Evolutionary conservation across 2,329 filamentous ascomycete genomes (phyloP).

Genomic region (Xylariaceae sp.): DNA sequence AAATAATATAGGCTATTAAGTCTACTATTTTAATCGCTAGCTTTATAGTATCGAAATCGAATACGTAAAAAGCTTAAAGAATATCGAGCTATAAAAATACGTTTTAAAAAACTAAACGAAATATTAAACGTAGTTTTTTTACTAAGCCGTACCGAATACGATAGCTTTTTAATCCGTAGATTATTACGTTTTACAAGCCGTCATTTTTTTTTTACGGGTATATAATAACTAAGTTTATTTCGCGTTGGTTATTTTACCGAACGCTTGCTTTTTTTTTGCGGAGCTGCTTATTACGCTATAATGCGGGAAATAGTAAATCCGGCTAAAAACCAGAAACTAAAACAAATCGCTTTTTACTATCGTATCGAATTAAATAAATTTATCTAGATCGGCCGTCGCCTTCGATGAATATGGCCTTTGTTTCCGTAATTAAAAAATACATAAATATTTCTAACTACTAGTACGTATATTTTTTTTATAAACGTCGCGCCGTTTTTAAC

Average conservation of each 20-base stretch:
- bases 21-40: slow-evolving; percentile 32
- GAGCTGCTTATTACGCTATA: slow-evolving; percentile 16
- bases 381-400: slow-evolving; percentile 22
- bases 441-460: no score
- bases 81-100: slow-evolving; percentile 29
- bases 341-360: slow-evolving; percentile 38
- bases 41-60: slow-evolving; percentile 39
- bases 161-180: slow-evolving; percentile 28
- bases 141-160: slow-evolving; percentile 34
- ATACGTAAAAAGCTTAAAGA: slow-evolving; percentile 40
- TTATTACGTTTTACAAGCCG: slow-evolving; percentile 25
- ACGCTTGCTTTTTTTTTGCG: slow-evolving; percentile 33
- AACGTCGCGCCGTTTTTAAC: no score
- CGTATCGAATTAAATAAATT: slow-evolving; percentile 34
- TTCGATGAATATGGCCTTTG: slow-evolving; percentile 7
- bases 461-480: no score
- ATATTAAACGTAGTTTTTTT: slow-evolving; percentile 43
- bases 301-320: slow-evolving; percentile 47
- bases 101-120: slow-evolving; percentile 38
- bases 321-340: slow-evolving; percentile 35
- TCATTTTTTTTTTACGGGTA: slow-evolving; percentile 36
- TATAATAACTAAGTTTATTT: slow-evolving; percentile 43
- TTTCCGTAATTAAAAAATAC: slow-evolving; percentile 6
- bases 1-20: slow-evolving; percentile 18
- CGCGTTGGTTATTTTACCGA: slow-evolving; percentile 41